Conservation (phyloP, 495 filamentous ascomycete species). For the Penicillium silybi region DNA sequence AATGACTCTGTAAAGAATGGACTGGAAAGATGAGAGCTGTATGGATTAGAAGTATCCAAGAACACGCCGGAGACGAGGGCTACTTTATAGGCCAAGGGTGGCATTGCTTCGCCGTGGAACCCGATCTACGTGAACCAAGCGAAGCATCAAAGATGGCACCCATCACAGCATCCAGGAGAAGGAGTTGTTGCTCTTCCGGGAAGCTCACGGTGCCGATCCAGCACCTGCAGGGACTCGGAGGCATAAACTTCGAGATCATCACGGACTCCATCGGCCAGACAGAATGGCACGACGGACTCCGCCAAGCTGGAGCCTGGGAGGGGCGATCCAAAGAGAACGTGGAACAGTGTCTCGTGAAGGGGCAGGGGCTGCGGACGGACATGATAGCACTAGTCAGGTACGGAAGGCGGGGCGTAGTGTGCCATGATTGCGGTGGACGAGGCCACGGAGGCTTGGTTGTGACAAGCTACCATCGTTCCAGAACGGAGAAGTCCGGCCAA, state of each 20-base stretch:
- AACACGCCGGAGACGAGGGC: conserved; percentile 7
- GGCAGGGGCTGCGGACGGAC: conserved; percentile 2
- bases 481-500: conserved; percentile 22
- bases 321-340: conserved; percentile 2
- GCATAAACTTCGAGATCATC: conserved; percentile 18
- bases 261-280: conserved; percentile 25
- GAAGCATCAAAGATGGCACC: not conserved
- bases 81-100: conserved; percentile 23
- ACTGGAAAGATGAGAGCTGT: conserved; percentile 7
- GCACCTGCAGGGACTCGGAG: conserved; percentile 6
- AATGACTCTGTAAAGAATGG: conserved; percentile 14
- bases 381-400: conserved; percentile 12
- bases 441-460: conserved; percentile 17
- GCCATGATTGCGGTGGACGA: not conserved
- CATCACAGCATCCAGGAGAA: conserved; percentile 14
- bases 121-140: not conserved
- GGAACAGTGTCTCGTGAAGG: conserved; percentile 7
- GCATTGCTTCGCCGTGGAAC: not conserved
- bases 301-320: conserved; percentile 9
- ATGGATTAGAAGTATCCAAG: conserved; percentile 8
- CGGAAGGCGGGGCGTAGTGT: conserved; percentile 7
- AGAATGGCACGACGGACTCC: conserved; percentile 16
- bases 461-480: conserved; percentile 18
- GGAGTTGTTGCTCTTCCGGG: conserved; percentile 23
- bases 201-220: conserved; percentile 22